Conservation (phyloP, 768 basidiomycete species). For the Fibroporia radiculosa region DNA sequence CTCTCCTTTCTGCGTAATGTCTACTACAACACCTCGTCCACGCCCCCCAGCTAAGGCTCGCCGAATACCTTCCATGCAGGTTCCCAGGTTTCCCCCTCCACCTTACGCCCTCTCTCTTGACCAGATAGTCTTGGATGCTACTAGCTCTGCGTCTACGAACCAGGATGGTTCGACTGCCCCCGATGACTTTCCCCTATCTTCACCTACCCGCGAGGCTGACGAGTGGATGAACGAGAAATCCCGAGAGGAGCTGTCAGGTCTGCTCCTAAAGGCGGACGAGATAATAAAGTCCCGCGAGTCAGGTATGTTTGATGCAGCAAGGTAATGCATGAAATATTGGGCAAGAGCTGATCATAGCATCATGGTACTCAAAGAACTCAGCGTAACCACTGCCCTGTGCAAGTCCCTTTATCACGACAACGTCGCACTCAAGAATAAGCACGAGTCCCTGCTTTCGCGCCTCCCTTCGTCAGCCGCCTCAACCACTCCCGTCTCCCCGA, state of each 20-base stretch:
- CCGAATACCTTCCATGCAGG: conserved; percentile 32
- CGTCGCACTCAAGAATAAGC: conserved; percentile 57
- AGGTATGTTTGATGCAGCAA: conserved; percentile 36
- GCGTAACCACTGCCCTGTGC: conserved; percentile 57
- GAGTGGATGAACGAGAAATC: conserved; percentile 58
- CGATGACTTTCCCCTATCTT: neutral
- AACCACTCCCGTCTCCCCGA: conserved; percentile 15
- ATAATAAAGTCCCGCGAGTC: conserved; percentile 72
- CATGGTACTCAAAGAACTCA: conserved; percentile 42
- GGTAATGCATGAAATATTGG: neutral
- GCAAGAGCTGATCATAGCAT: neutral
- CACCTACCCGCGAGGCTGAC: conserved; percentile 19
- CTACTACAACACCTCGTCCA: conserved; percentile 46
- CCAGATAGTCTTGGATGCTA: conserved; percentile 27
- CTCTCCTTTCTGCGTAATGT: no score
- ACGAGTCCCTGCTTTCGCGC: conserved; percentile 62
- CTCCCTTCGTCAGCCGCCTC: conserved; percentile 30
- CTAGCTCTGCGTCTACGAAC: conserved; percentile 30
- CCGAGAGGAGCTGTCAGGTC: conserved; percentile 62
- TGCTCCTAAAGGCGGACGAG: conserved; percentile 65
- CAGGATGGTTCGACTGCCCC: conserved; percentile 19
- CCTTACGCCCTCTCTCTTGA: conserved; percentile 43
- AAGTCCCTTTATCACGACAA: conserved; percentile 68
- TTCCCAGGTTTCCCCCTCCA: conserved; percentile 37
- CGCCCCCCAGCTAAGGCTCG: conserved; percentile 64